Base-by-base conservation (phyloP, 306 rosid species). In the Mimosa pudica region DNA sequence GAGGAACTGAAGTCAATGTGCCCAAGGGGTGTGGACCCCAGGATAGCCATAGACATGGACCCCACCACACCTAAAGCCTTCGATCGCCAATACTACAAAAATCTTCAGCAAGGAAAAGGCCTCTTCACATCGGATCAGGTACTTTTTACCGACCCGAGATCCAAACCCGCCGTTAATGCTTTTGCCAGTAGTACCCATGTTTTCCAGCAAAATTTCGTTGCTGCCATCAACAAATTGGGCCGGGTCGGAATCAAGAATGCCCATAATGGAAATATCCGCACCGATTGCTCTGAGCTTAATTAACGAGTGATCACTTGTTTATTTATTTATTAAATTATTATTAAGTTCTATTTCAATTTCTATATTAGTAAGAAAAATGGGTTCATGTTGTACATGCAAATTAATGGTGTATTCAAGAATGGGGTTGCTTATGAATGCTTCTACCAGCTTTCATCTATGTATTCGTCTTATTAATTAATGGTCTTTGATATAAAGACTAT, bases 11-110 rank as follows among this genome's bases (percentile, higher is more conserved):
- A 61, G 49, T 61, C 76, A 7, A 81, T 82, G 92, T 93, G 96
- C 77, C 98, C 94, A 0, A 81, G 30, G 57, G 80, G 83, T 24
- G 98, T 93, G 49, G 86, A 88, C 52, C 89, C 94, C 14, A 47
- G 51, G 4, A 87, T 89, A 57, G 98, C 97, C 91, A 82, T 91
- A 86, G 52, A 89, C 85, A 91, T 93, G 97, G 98, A 93, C 87
- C 98, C 97, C 57, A 83, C 52, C 55, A 91, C 93, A 0, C 98
- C 98, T 1, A 68, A 85, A 0, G 61, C 5, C 9, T 91, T 93
- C 36, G 98, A 93, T 84, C 88, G 89, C 2, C 61, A 13, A 2
- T 93, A 89, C 64, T 93, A 51, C 86, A 33, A 84, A 85, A 93
- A 93, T 47, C 98, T 93, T 62, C 88, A 81, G 17, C 80, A 87